These are phyloP conservation scores for Pleurotus pulmonarius DNA, from an alignment of 768 basidiomycete genomes.

Conservation along the genomic window DNA sequence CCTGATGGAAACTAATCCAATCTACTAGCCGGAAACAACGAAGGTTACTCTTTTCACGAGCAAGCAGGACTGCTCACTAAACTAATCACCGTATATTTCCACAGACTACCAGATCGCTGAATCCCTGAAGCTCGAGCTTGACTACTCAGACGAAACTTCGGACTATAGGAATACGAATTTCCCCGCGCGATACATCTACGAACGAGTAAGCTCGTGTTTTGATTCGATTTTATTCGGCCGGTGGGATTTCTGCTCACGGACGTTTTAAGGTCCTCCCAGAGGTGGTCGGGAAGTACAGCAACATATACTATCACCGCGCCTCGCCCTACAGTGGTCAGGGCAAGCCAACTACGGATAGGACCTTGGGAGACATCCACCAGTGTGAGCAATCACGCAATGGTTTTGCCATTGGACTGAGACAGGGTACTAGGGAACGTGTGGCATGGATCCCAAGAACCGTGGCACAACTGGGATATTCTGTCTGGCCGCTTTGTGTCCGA, in stretches of 20 bases:
- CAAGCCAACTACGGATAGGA: constrained; percentile 65
- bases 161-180: constrained; percentile 86
- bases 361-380: constrained; percentile 88
- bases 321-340: constrained; percentile 87
- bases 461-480: constrained; percentile 91
- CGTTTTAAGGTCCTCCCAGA: constrained; percentile 54
- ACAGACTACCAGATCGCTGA: constrained; percentile 89
- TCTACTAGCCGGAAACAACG: constrained; percentile 74
- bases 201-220: constrained; percentile 35
- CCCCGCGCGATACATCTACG: constrained; percentile 90
- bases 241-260: not conserved
- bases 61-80: not conserved
- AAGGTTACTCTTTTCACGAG: constrained; percentile 36
- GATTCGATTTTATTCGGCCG: not conserved
- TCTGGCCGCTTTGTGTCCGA: constrained; percentile 92
- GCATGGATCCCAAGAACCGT: constrained; percentile 91
- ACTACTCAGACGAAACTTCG: constrained; percentile 81
- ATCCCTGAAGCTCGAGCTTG: constrained; percentile 67
- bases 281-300: constrained; percentile 59
- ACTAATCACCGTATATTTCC: not conserved
- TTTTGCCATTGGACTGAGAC: constrained; percentile 7
- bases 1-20: not conserved
- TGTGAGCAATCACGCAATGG: constrained; percentile 41
- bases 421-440: constrained; percentile 74
- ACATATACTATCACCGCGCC: constrained; percentile 78